Base-by-base conservation (phyloP, 1,284 basidiomycete genomes). In the Fomes fomentarius region DNA sequence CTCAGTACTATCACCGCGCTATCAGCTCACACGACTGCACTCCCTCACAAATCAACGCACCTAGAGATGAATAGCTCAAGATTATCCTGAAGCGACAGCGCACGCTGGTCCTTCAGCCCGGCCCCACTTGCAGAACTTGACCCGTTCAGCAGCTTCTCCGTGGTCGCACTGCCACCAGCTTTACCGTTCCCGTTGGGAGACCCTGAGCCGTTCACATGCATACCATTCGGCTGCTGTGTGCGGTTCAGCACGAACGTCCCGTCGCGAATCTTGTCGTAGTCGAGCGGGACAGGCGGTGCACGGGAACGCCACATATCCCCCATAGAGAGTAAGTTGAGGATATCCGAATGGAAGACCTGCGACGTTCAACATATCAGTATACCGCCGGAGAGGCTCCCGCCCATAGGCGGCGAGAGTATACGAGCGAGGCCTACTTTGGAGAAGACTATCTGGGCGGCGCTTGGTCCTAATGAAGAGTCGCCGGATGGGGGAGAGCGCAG, bases 301-400 rank as follows among this genome's bases (percentile, higher is more conserved):
- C 97, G 85, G 9, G 89, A 83, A 42, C 87, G 87, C 97, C 97
- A 99, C 95, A 99, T 98, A 66, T 98, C 96, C n/a, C 87, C 78
- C 97, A 99, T 99, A 12, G 83, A 83, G 12, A 99, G 77, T 1
- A 99, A 78, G 45, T 97, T 92, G 53, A 85, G 81, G 62, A 98
- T 94, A 65, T 99, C 97, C 1, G 83, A 72, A 59, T 87, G 80
- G 77, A 96, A 99, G 9, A 98, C 89, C 92, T 95, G 63, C n/a
- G 21, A 22, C 15, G 3, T 11, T n/a, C 35, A 15, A 37, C 9
- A 37, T 26, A 42, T 26, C 41, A 30, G 26, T 26, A 41, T 22
- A 10, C n/a, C n/a, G n/a, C n/a, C 28, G 38, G n/a, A 10, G 56
- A 19, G 11, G 38, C 28, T n/a, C n/a, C n/a, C n/a, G n/a, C n/a